These are phyloP conservation scores for Parsonsia alboflavescens DNA, from an alignment of 257 asterid genomes.

Conservation along the genomic window DNA sequence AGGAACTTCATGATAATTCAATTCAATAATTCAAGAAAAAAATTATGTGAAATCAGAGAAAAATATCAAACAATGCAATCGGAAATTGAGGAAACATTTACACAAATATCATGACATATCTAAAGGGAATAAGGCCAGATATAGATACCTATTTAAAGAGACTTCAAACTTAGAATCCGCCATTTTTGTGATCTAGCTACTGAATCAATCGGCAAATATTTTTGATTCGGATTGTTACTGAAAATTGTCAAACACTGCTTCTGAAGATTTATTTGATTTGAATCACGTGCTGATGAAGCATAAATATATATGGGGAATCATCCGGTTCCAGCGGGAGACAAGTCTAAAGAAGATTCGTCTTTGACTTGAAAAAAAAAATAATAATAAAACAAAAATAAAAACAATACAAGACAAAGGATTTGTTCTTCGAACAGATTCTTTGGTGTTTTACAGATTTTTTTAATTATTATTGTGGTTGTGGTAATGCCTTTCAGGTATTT, in stretches of 20 bases:
- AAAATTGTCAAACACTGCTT: background rate
- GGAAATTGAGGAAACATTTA: background rate
- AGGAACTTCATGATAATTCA: background rate
- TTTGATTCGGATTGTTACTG: background rate
- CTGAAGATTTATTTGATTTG: background rate
- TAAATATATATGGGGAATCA: background rate
- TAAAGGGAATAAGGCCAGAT: background rate
- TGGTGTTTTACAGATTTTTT: no score
- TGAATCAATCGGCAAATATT: background rate
- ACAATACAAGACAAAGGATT: no score
- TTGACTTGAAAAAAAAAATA: background rate
- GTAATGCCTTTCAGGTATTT: no score
- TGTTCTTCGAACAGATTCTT: no score
- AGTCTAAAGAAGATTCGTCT: background rate
- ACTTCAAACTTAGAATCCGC: constrained; percentile 9
- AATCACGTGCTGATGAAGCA: background rate
- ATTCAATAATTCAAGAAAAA: background rate
- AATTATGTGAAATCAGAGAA: background rate
- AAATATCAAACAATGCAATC: background rate
- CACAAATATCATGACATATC: background rate
- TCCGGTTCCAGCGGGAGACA: background rate
- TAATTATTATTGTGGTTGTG: no score
- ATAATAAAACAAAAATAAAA: no score
- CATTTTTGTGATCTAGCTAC: background rate
- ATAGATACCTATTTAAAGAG: background rate